Base-by-base conservation (phyloP, 2,329 filamentous ascomycete species). In the Mycogone perniciosa region DNA sequence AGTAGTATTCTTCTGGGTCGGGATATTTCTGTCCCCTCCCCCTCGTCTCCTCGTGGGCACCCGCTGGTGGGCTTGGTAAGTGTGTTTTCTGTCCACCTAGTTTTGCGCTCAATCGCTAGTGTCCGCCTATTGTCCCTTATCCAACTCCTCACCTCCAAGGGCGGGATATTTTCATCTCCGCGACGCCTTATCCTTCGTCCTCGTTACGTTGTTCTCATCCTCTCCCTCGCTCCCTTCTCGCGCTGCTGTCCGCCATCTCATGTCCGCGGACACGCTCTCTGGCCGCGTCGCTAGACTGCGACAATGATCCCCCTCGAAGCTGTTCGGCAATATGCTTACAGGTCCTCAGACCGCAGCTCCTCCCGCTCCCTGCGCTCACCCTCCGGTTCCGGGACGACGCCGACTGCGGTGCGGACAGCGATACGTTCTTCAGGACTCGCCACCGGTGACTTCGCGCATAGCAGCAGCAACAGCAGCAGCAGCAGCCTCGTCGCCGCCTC, bases 281-380 rank as follows among this genome's bases (percentile, higher is more conserved):
- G 47, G 53, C 56, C 55, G 52, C 62, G 60, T 63, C 60, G 57
- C 57, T 60, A 62, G 62, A 52, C 58, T 62, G 61, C 60, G 56
- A 60, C 54, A 60, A 64, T 62, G 60, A 58, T 53, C 47, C 56
- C 61, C 54, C 55, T 61, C 53, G 51, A 60, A 55, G 57, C 54
- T 55, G 51, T 54, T 55, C 58, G 57, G 37, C 46, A 53, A 27
- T 43, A 45, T 35, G 44, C 51, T 54, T 46, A 54, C 54, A 44
- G 34, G 42, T 44, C 56, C 33, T 43, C 48, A 49, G 47, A 50
- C 20, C 38, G 47, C 48, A 57, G 49, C 49, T 53, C 47, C 31
- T 53, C 50, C 34, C 48, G 31, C 49, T 38, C 49, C 44, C 41
- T 37, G 43, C 30, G 30, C 40, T 29, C 48, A 34, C 44, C 42